A percentile compares a stretch with the other conserved stretches of the same genome.
phyloP scores from a whole-genome alignment of 2,329 filamentous ascomycete genomes.

The Trichoderma brevicompactum region DNA sequence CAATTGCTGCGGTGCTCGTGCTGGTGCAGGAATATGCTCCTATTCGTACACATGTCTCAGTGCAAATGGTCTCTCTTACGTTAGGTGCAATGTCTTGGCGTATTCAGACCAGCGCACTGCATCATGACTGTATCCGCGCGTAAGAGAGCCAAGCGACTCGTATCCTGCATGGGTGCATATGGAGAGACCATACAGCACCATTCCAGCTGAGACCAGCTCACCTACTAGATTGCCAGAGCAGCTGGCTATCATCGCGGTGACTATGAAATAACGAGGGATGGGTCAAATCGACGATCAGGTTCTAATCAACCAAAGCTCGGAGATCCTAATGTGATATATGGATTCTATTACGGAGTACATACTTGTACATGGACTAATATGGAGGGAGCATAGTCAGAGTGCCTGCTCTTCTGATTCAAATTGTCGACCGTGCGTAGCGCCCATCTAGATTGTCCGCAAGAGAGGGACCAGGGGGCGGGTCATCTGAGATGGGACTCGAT shows the following conservation, averaged over 20 bases:
- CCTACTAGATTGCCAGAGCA: background rate
- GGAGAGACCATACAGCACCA: background rate
- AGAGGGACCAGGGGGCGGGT: background rate
- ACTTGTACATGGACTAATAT: background rate
- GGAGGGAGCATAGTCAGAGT: background rate
- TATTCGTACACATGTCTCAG: background rate
- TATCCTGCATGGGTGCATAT: background rate
- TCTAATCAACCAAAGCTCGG: background rate
- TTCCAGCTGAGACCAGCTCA: background rate
- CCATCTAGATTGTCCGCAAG: background rate
- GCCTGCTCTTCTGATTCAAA: background rate
- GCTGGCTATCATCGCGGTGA: background rate
- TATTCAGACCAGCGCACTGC: background rate
- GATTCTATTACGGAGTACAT: background rate
- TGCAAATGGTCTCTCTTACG: background rate
- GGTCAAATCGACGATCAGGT: conserved; percentile 9
- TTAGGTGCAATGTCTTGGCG: background rate
- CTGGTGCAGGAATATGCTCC: background rate
- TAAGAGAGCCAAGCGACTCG: background rate
- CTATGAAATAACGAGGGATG: background rate
- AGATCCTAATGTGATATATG: conserved; percentile 4
- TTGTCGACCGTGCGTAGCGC: background rate
- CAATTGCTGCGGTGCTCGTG: background rate
- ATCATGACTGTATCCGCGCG: too few species aligned
- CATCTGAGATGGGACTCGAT: background rate